These are phyloP conservation scores for Aspergillus melleus DNA, from an alignment of 2,329 filamentous ascomycete species.

Conservation along the genomic window DNA sequence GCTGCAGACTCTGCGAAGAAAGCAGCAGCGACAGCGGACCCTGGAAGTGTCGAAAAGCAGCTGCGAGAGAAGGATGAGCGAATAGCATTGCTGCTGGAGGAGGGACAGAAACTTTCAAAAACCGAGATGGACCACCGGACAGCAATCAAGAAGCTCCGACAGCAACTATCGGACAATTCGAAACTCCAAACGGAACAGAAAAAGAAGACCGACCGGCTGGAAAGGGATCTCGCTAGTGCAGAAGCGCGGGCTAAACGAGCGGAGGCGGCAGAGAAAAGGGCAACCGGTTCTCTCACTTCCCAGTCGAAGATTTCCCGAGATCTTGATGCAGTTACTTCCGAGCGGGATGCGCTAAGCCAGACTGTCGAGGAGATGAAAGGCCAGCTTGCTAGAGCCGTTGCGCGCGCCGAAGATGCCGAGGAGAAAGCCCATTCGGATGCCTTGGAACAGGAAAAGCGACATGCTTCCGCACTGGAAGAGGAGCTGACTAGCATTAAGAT, in stretches of 20 bases:
- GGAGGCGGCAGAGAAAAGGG: conserved; percentile 59
- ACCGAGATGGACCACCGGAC: conserved; percentile 81
- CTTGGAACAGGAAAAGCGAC: conserved; percentile 64
- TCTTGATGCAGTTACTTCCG: conserved; percentile 61
- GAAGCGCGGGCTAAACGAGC: conserved; percentile 61
- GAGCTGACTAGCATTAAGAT: conserved; percentile 66
- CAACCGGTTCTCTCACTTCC: conserved; percentile 55
- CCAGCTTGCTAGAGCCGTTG: conserved; percentile 67
- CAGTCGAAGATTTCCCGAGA: conserved; percentile 57
- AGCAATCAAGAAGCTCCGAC: conserved; percentile 75
- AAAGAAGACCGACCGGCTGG: conserved; percentile 60
- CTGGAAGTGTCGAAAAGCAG: conserved; percentile 71
- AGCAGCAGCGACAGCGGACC: conserved; percentile 60
- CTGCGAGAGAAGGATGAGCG: conserved; percentile 87
- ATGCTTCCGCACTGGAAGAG: conserved; percentile 57
- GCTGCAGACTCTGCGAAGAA: conserved; percentile 73
- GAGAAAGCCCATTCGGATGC: conserved; percentile 66
- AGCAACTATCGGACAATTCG: conserved; percentile 52
- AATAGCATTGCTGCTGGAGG: conserved; percentile 85
- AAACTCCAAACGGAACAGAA: conserved; percentile 52
- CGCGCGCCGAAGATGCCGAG: conserved; percentile 67
- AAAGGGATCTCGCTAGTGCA: conserved; percentile 52
- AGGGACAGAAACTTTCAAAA: conserved; percentile 84
- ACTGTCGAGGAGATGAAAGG: conserved; percentile 67
- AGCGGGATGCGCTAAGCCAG: conserved; percentile 63